phyloP scores from a whole-genome alignment of 2,329 filamentous ascomycete genomes.

The Alternaria atra region DNA sequence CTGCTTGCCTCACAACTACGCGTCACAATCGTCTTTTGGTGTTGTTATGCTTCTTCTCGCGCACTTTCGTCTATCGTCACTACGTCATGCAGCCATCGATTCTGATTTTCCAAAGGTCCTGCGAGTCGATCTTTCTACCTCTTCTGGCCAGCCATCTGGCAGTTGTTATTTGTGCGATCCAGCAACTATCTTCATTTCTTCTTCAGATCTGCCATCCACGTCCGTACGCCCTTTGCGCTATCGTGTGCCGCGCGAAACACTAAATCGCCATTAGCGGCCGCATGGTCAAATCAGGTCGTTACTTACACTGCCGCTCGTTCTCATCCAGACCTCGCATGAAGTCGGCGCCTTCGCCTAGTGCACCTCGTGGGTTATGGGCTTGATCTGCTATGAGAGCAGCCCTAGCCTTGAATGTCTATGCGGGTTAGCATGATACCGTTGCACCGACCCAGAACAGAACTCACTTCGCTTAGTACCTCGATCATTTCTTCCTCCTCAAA shows the following conservation, averaged over 20 bases:
- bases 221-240: constrained; percentile 56
- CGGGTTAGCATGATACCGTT: constrained; percentile 3
- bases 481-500: constrained; percentile 88
- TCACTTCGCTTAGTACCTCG: constrained; percentile 62
- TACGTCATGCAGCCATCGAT: background rate
- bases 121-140: background rate
- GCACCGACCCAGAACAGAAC: constrained; percentile 10
- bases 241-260: constrained; percentile 61
- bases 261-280: constrained; percentile 29
- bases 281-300: background rate
- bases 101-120: background rate
- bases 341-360: constrained; percentile 72
- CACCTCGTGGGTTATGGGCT: constrained; percentile 82
- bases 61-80: background rate
- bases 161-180: background rate
- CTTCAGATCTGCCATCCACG: constrained; percentile 56
- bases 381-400: constrained; percentile 87
- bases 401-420: constrained; percentile 78
- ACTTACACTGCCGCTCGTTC: constrained; percentile 75
- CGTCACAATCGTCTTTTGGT: constrained; percentile 8
- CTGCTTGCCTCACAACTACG: constrained; percentile 20
- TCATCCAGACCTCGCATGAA: constrained; percentile 91
- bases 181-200: constrained; percentile 43
- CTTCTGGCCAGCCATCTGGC: background rate
- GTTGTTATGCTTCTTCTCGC: background rate